Conservation (phyloP, 164 flowering plant genomes). For the Buxus sempervirens region DNA sequence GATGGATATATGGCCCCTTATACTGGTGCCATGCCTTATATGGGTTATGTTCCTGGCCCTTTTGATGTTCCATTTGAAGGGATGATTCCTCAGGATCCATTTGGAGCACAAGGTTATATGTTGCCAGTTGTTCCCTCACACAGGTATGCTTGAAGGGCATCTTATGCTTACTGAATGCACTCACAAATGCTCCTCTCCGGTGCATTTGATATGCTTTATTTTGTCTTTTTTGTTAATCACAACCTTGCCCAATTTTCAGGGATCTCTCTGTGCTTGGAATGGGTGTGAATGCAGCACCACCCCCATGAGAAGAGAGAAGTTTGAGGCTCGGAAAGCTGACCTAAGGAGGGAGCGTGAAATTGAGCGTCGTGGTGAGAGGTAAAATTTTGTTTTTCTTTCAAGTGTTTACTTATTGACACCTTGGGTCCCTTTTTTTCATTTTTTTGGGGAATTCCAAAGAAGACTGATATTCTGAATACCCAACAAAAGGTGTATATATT, state of each 20-base stretch:
- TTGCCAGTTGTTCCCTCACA: conserved; percentile 58
- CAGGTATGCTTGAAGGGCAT: conserved; percentile 32
- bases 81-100: conserved; percentile 69
- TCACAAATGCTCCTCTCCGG: too few species aligned
- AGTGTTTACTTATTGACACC: not conserved
- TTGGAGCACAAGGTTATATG: conserved; percentile 55
- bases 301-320: conserved; percentile 82
- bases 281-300: conserved; percentile 54
- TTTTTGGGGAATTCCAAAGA: not conserved
- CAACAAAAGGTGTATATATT: too few species aligned
- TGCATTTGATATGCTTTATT: too few species aligned
- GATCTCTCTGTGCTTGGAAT: conserved; percentile 56
- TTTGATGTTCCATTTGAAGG: conserved; percentile 59
- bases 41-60: conserved; percentile 60
- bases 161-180: not conserved
- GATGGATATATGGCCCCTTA: conserved; percentile 57
- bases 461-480: too few species aligned
- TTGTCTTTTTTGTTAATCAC: too few species aligned
- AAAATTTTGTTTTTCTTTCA: not conserved
- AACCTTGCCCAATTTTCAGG: conserved; percentile 31
- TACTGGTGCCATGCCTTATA: conserved; percentile 58
- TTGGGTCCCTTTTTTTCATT: not conserved
- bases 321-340: conserved; percentile 89
- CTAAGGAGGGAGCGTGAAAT: conserved; percentile 69
- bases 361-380: conserved; percentile 58